Percentiles rank a stretch among this genome's conserved stretches.
These are phyloP conservation scores for Claviceps monticola DNA, from an alignment of 2,329 filamentous ascomycete species.

Conservation along the genomic window DNA sequence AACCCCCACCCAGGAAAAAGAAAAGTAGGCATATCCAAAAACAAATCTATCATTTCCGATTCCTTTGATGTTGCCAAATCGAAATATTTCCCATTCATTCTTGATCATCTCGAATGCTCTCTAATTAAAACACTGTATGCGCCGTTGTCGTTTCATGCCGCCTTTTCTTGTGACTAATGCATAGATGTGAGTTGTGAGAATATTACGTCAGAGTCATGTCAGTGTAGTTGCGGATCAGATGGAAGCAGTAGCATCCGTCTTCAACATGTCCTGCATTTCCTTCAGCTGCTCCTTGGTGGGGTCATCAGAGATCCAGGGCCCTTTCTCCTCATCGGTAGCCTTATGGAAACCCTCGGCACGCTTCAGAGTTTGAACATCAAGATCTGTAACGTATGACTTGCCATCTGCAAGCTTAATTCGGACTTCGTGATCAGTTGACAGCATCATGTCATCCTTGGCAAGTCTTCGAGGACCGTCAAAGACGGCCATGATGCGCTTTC, in stretches of 20 bases:
- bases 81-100: background rate
- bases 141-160: conserved; percentile 1
- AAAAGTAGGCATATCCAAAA: background rate
- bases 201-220: too few species aligned
- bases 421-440: conserved; percentile 88
- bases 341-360: conserved; percentile 72
- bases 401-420: conserved; percentile 66
- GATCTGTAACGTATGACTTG: conserved; percentile 75
- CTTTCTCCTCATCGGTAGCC: conserved; percentile 76
- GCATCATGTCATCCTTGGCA: conserved; percentile 98
- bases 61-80: background rate
- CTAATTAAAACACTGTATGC: background rate
- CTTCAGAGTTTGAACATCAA: conserved; percentile 81
- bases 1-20: background rate
- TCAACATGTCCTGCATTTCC: conserved; percentile 41
- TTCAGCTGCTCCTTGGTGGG: conserved; percentile 46
- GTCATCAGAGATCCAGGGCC: conserved; percentile 66
- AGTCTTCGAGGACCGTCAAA: conserved; percentile 80
- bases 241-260: conserved; percentile 12
- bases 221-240: background rate
- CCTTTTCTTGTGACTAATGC: background rate
- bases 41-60: background rate
- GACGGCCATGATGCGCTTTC: conserved; percentile 87
- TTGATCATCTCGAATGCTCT: background rate
- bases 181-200: background rate